A percentile compares a stretch with the other conserved stretches of the same genome.
Evolutionary conservation across 1,284 basidiomycete species (phyloP).

Genomic region (Paramarasmius palmivorus): DNA sequence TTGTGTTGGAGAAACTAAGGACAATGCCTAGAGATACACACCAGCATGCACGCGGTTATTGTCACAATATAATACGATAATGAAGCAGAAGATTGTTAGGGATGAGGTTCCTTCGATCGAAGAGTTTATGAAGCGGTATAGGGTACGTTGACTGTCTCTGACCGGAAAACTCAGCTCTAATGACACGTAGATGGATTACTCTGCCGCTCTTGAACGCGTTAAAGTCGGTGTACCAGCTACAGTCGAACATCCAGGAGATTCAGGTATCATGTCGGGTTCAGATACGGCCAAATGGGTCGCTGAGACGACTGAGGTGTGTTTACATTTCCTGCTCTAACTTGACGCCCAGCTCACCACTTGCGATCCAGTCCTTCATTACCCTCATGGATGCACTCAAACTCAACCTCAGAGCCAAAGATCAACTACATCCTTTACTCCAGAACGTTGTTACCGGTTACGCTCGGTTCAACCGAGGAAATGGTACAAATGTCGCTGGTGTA

Average conservation of each 20-base stretch:
- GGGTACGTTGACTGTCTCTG: constrained; percentile 48
- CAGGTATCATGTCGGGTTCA: constrained; percentile 44
- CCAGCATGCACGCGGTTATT: constrained; percentile 91
- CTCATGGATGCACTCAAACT: constrained; percentile 98
- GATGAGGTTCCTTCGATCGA: constrained; percentile 83
- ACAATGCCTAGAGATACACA: constrained; percentile 77
- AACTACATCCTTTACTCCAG: constrained; percentile 92
- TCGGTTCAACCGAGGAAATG: constrained; percentile 87
- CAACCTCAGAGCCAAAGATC: constrained; percentile 92
- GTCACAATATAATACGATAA: constrained; percentile 96
- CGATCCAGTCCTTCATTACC: constrained; percentile 86
- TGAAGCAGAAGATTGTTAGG: constrained; percentile 90
- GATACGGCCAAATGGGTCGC: constrained; percentile 98
- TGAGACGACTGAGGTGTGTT: constrained; percentile 88
- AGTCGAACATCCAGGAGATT: constrained; percentile 84
- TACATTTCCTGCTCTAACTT: not conserved
- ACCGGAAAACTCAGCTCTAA: not conserved
- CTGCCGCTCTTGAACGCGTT: constrained; percentile 88
- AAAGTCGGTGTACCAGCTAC: constrained; percentile 95
- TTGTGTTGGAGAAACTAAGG: constrained; percentile 22
- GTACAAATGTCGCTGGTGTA: too few relatives aligned
- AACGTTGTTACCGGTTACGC: constrained; percentile 93
- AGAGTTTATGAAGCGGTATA: constrained; percentile 89
- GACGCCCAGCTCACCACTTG: not conserved
- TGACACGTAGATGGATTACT: constrained; percentile 82